These are phyloP conservation scores for Neonectria faginata DNA, from an alignment of 2,329 filamentous ascomycete genomes.

Conservation along the genomic window DNA sequence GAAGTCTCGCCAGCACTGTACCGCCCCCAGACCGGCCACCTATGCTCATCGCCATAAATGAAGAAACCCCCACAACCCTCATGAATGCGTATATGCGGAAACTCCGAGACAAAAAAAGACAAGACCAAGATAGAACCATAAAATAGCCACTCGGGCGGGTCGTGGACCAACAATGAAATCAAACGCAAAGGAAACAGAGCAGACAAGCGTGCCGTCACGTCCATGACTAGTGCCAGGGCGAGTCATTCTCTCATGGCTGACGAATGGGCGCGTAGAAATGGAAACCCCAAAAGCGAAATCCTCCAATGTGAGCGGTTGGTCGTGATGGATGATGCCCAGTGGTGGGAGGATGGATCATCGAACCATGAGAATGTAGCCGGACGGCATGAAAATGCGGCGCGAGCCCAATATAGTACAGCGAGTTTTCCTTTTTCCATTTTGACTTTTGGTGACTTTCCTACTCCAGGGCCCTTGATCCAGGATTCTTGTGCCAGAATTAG, in stretches of 20 bases:
- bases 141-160: conserved; percentile 25
- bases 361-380: conserved; percentile 18
- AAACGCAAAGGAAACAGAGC: conserved; percentile 7
- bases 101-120: conserved; percentile 38
- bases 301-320: conserved; percentile 4
- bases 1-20: conserved; percentile 39
- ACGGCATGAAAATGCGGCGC: conserved; percentile 21
- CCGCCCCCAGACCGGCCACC: conserved; percentile 40
- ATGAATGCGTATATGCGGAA: conserved; percentile 42
- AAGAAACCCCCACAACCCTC: conserved; percentile 40
- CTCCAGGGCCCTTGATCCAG: conserved; percentile 40
- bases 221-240: conserved; percentile 21
- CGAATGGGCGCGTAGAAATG: conserved; percentile 4
- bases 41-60: conserved; percentile 38
- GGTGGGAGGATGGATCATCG: conserved; percentile 12
- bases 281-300: conserved; percentile 1
- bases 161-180: conserved; percentile 22
- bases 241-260: conserved; percentile 18
- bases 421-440: conserved; percentile 43
- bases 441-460: conserved; percentile 46
- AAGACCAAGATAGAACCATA: conserved; percentile 33
- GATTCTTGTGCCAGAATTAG: conserved; percentile 36
- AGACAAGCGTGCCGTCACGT: conserved; percentile 19
- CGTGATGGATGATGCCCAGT: conserved; percentile 9
- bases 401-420: conserved; percentile 46